phyloP scores from a whole-genome alignment of 139 green algal species.

The Volvox africanus region DNA sequence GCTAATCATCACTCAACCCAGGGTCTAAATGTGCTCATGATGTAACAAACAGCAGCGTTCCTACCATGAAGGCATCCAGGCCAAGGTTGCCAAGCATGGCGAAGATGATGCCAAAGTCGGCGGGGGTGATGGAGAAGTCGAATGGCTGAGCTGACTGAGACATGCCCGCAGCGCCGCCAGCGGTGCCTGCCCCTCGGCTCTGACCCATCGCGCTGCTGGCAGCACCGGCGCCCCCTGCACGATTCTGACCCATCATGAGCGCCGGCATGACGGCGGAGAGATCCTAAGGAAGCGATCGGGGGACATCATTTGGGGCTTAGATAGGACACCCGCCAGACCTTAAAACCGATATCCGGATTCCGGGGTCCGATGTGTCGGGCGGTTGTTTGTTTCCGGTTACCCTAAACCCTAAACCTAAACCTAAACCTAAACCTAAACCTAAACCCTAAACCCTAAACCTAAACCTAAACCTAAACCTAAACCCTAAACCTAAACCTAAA shows the following conservation, averaged over 20 bases:
- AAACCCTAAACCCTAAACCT: no score
- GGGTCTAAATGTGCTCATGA: no score
- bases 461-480: no score
- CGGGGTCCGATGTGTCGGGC: no score
- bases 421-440: no score
- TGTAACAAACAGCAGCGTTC: background rate
- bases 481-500: no score
- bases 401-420: no score
- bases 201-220: background rate
- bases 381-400: no score
- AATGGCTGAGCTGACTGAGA: background rate
- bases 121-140: background rate
- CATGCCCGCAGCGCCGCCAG: background rate
- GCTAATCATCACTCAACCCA: no score
- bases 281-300: background rate
- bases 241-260: background rate
- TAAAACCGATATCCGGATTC: no score
- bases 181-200: background rate
- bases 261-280: background rate
- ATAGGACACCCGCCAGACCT: no score
- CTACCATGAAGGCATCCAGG: conserved; percentile 9
- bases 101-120: background rate
- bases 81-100: conserved; percentile 12
- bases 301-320: background rate
- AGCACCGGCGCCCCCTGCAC: background rate